Evolutionary conservation across 805 yeast genomes (phyloP).

Genomic region (Starmera quercuum): DNA sequence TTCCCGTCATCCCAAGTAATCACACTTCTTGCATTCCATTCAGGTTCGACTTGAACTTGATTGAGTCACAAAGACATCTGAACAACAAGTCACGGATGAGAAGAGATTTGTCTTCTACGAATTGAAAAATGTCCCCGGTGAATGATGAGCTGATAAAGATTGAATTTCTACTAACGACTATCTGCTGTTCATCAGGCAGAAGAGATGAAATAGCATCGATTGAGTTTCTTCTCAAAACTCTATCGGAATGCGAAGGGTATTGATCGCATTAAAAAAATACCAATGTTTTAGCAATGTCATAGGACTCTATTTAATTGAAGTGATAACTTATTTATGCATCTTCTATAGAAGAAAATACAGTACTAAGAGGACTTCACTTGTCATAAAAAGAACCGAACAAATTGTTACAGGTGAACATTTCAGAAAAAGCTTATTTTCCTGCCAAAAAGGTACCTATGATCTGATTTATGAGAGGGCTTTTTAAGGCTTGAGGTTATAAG

Average conservation of each 20-base stretch:
- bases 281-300: neutral
- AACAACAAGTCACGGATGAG: neutral
- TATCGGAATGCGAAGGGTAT: constrained; percentile 29
- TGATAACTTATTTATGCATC: constrained; percentile 1
- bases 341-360: neutral
- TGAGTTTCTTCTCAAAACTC: constrained; percentile 29
- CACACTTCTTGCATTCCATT: constrained; percentile 14
- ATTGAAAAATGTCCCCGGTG: neutral
- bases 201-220: constrained; percentile 31
- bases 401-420: constrained; percentile 40
- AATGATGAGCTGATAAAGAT: constrained; percentile 1
- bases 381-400: constrained; percentile 17
- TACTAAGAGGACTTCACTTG: constrained; percentile 1
- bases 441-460: constrained; percentile 37
- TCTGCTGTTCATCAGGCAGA: neutral
- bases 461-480: constrained; percentile 42
- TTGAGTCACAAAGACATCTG: neutral
- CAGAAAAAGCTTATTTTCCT: constrained; percentile 64
- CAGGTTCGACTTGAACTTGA: constrained; percentile 16
- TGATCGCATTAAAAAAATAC: constrained; percentile 44
- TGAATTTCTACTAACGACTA: constrained; percentile 1
- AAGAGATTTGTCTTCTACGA: constrained; percentile 1
- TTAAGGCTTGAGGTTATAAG: constrained; percentile 19
- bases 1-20: constrained; percentile 19
- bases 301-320: neutral